phyloP scores from a whole-genome alignment of 805 yeast genomes.

The Teunomyces barrocoloradensis region DNA sequence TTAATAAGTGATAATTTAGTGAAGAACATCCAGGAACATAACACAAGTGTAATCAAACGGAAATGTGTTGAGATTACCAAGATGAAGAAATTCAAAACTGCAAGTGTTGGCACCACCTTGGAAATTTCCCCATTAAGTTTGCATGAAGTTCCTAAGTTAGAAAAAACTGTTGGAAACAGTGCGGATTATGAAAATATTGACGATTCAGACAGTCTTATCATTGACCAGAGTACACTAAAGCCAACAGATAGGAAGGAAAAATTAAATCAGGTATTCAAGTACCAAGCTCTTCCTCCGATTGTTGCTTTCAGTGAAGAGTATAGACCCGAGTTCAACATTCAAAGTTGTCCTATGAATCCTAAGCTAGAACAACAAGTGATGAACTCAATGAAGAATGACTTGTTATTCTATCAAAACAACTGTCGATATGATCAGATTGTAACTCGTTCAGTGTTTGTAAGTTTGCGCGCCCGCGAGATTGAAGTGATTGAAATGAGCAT shows the following conservation, averaged over 20 bases:
- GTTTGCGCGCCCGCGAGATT: conserved; percentile 44
- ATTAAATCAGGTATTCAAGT: not conserved
- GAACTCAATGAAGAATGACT: conserved; percentile 52
- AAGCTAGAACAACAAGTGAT: conserved; percentile 50
- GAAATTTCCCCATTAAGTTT: conserved; percentile 4
- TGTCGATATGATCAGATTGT: conserved; percentile 28
- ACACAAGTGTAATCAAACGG: conserved; percentile 15
- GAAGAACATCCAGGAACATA: conserved; percentile 19
- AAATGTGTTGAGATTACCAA: conserved; percentile 28
- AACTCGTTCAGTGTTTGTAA: conserved; percentile 40
- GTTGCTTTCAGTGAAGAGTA: conserved; percentile 49
- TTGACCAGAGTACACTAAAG: conserved; percentile 12
- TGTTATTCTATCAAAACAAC: conserved; percentile 41
- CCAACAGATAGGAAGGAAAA: conserved; percentile 2
- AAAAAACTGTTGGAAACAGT: not conserved
- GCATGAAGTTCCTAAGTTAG: not conserved
- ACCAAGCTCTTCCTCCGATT: conserved; percentile 22
- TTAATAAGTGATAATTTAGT: conserved; percentile 14
- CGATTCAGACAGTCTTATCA: conserved; percentile 5
- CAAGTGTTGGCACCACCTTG: not conserved
- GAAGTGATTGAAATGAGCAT: conserved; percentile 40
- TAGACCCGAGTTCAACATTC: conserved; percentile 51
- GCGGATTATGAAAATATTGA: conserved; percentile 6
- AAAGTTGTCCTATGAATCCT: conserved; percentile 52
- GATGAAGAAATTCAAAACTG: not conserved